phyloP scores from a whole-genome alignment of 768 basidiomycete species.

The Termitomyces sp. region DNA sequence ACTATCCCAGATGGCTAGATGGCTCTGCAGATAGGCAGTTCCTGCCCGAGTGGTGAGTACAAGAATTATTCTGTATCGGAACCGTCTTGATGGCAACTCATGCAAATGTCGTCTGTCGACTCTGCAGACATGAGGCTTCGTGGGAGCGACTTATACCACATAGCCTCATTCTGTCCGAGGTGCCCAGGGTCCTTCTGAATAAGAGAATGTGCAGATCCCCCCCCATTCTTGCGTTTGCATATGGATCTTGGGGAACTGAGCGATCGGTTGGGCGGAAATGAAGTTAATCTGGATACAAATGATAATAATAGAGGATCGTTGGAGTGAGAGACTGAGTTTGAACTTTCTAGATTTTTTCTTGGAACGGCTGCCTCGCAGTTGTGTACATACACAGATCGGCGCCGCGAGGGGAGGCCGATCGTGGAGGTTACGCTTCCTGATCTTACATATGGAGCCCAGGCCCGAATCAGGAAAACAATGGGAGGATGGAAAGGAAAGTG shows the following conservation, averaged over 20 bases:
- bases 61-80: neutral
- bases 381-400: neutral
- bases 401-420: neutral
- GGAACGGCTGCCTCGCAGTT: neutral
- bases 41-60: neutral
- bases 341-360: neutral
- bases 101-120: neutral
- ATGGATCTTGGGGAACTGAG: neutral
- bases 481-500: neutral
- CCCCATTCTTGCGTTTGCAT: neutral
- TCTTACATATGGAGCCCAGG: neutral
- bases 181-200: neutral
- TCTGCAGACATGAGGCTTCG: neutral
- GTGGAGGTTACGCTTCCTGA: neutral
- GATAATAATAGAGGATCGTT: neutral
- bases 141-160: neutral
- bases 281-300: neutral
- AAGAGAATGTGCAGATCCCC: neutral
- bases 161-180: neutral
- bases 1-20: neutral
- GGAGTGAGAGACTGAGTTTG: neutral
- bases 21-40: neutral
- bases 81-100: neutral
- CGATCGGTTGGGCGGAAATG: conserved; percentile 10
- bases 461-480: neutral